These are phyloP conservation scores for Sabuloglossum arenarium DNA, from an alignment of 495 filamentous ascomycete genomes.

Conservation along the genomic window DNA sequence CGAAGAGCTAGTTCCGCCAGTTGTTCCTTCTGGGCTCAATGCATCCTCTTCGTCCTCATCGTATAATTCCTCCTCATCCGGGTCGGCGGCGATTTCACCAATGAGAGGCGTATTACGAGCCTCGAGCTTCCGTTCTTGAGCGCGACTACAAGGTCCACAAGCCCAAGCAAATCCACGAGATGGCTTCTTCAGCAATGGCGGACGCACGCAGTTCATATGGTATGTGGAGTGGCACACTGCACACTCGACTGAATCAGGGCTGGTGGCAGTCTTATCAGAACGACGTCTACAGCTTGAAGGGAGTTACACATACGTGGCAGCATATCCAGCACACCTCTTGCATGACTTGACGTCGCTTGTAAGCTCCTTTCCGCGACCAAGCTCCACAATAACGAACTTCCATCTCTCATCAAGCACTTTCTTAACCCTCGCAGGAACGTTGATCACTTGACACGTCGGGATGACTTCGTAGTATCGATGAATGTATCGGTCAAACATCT, in stretches of 20 bases:
- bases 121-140: slow-evolving; percentile 81
- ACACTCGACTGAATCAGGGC: slow-evolving; percentile 89
- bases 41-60: slow-evolving; percentile 59
- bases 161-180: slow-evolving; percentile 97
- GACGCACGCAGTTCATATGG: slow-evolving; percentile 95
- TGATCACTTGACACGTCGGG: slow-evolving; percentile 78
- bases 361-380: slow-evolving; percentile 77
- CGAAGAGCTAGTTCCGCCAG: slow-evolving; percentile 33
- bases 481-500: slow-evolving; percentile 94
- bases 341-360: slow-evolving; percentile 92
- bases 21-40: slow-evolving; percentile 24
- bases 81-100: slow-evolving; percentile 32
- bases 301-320: slow-evolving; percentile 48
- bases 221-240: slow-evolving; percentile 88
- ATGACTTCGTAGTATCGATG: slow-evolving; percentile 95
- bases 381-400: slow-evolving; percentile 86
- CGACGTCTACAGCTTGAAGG: not conserved
- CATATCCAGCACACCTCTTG: slow-evolving; percentile 76
- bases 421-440: slow-evolving; percentile 84
- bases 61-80: slow-evolving; percentile 55
- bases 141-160: slow-evolving; percentile 84
- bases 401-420: slow-evolving; percentile 87
- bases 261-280: slow-evolving; percentile 15
- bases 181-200: slow-evolving; percentile 84
- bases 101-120: slow-evolving; percentile 64